Evolutionary conservation across 2,329 filamentous ascomycete species (phyloP), one percentile per base, ranked within the genome.

Genomic region (Aspergillus novoparasiticus): DNA sequence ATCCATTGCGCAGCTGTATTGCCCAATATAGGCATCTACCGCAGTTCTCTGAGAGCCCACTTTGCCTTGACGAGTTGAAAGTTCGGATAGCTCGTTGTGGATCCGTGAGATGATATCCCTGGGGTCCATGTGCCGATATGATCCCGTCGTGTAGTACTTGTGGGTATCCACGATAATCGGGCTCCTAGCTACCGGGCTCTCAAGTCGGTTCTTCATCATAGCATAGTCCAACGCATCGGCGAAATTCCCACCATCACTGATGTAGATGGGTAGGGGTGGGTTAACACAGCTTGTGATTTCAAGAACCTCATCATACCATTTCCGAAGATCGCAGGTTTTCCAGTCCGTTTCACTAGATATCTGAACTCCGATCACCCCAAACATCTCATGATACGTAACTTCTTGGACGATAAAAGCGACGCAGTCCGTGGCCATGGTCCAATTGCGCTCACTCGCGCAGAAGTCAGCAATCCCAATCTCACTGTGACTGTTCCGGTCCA

Each of bases 211-310:
- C 66, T 80, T 82, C 10, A 69, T 70, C 26, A 78, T 73, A 3
- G 72, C 75, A 77, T 85, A 88, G 10, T 77, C 71, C 28, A 85
- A 65, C 2, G 81, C 80, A 28, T 76, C 74, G 0, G 68, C 65
- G 16, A 87, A 72, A 68, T 87, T 80, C 85, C 86, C 88, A 1
- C 78, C 86, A 69, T 88, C 86, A 8, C 83, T 86, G 64, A 89
- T 82, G 67, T 87, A 84, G 21, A 88, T 73, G 0, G 85, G 85
- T 54, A 88, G 76, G 3, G 72, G 79, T 2, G 76, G 56, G 69
- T 88, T 84, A 53, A 87, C 79, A 8, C 71, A 71, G 3, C 77
- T 78, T 28, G 86, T 75, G 21, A 80, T 79, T 12, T 71, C 70
- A 45, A 87, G 78, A 23, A 83, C 81, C 23, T 80, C 74, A 43